These are phyloP conservation scores for Leucocoprinus sp. DNA, from an alignment of 768 basidiomycete genomes.

Conservation along the genomic window DNA sequence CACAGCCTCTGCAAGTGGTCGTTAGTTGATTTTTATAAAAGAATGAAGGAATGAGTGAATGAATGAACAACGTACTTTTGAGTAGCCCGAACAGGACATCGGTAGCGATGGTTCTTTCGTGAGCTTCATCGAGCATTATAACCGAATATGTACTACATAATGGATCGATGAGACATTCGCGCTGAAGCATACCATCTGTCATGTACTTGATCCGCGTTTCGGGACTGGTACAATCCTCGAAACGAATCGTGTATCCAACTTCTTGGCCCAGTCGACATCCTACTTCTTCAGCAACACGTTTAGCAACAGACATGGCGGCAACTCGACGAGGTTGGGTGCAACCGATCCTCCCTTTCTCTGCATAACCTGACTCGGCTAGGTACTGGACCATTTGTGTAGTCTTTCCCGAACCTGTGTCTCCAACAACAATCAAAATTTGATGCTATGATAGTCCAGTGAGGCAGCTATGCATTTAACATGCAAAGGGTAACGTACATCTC, in stretches of 20 bases:
- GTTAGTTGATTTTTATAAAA: constrained; percentile 18
- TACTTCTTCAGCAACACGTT: constrained; percentile 79
- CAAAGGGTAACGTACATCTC: constrained; percentile 51
- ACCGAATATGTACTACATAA: constrained; percentile 90
- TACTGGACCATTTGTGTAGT: constrained; percentile 77
- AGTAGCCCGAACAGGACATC: constrained; percentile 95
- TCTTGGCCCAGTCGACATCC: constrained; percentile 74
- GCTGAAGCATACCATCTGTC: constrained; percentile 99
- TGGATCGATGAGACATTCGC: constrained; percentile 95
- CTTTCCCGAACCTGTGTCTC: constrained; percentile 88
- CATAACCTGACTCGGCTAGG: constrained; percentile 80
- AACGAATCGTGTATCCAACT: constrained; percentile 86
- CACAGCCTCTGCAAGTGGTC: constrained; percentile 64
- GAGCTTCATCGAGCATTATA: constrained; percentile 97
- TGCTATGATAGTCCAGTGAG: constrained; percentile 46
- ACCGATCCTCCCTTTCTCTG: constrained; percentile 80
- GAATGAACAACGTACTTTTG: constrained; percentile 54
- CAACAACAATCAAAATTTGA: constrained; percentile 76
- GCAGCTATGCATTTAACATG: constrained; percentile 27
- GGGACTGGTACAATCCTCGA: constrained; percentile 95
- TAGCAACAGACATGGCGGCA: constrained; percentile 82
- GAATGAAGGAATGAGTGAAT: background rate
- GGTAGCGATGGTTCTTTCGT: constrained; percentile 97
- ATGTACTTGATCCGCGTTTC: constrained; percentile 99
- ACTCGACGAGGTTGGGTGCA: constrained; percentile 87